A percentile compares a stretch with the other conserved stretches of the same genome.
These are phyloP conservation scores for Zygoascus bituminiphila DNA, from an alignment of 805 yeast genomes.

Conservation along the genomic window DNA sequence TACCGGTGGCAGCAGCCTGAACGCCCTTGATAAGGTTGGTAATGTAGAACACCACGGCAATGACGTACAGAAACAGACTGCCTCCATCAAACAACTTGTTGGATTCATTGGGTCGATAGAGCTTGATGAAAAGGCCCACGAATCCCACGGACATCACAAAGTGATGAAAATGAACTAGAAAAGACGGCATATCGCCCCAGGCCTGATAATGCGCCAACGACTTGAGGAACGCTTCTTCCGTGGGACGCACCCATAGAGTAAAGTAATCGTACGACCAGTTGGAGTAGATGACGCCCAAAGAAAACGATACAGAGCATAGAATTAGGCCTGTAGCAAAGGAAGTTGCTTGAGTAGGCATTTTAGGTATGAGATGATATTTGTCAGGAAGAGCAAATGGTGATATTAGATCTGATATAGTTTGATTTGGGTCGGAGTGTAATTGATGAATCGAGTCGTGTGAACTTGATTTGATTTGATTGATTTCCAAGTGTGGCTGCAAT, in stretches of 20 bases:
- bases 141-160: conserved; percentile 56
- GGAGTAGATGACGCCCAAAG: conserved; percentile 68
- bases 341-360: conserved; percentile 27
- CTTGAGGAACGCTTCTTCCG: conserved; percentile 45
- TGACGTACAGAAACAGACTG: conserved; percentile 61
- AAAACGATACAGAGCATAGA: conserved; percentile 51
- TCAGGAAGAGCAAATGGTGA: no score
- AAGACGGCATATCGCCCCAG: conserved; percentile 60
- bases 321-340: conserved; percentile 28
- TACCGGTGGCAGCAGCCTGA: conserved; percentile 55
- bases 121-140: conserved; percentile 62
- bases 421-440: background rate
- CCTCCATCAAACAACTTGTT: conserved; percentile 87
- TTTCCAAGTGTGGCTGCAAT: background rate
- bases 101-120: conserved; percentile 82
- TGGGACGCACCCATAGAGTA: conserved; percentile 56
- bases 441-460: no score
- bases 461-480: no score
- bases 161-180: conserved; percentile 56
- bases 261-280: conserved; percentile 76
- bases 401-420: background rate
- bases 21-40: conserved; percentile 81
- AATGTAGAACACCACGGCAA: conserved; percentile 69
- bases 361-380: background rate
- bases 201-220: conserved; percentile 67